phyloP scores from a whole-genome alignment of 495 filamentous ascomycete genomes.

The Tuber borchii region DNA sequence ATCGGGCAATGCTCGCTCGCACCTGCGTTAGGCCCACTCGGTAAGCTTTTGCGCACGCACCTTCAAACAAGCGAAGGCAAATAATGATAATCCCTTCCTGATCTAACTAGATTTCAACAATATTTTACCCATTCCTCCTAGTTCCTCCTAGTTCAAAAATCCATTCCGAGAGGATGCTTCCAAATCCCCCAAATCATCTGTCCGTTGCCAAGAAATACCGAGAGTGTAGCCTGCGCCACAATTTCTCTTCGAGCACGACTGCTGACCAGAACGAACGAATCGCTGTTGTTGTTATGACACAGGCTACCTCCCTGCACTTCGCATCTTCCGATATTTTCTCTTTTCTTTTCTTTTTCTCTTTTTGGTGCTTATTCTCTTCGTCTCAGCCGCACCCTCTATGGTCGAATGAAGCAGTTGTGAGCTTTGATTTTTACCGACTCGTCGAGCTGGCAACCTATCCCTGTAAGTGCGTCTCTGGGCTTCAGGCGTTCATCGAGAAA shows the following conservation, averaged over 20 bases:
- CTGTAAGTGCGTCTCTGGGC: background rate
- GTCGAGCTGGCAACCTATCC: slow-evolving; percentile 1
- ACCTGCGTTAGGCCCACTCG: slow-evolving; percentile 1
- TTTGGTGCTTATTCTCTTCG: background rate
- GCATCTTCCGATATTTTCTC: background rate
- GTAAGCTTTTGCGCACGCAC: background rate
- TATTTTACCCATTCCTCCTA: background rate
- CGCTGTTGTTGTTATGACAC: background rate
- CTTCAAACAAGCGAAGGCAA: background rate
- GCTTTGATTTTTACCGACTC: background rate
- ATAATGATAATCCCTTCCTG: background rate
- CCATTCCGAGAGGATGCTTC: background rate
- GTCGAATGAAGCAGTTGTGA: background rate
- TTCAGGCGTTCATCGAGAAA: background rate
- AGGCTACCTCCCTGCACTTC: background rate
- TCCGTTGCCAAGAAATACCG: background rate
- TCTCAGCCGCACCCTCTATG: background rate
- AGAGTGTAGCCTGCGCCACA: background rate
- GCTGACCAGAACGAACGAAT: background rate
- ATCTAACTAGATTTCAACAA: background rate
- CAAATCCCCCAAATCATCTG: background rate
- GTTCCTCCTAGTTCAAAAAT: no score
- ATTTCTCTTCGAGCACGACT: background rate
- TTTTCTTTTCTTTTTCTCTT: no score
- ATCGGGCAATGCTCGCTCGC: background rate